These are phyloP conservation scores for Phytopythium delawarense DNA, from an alignment of 352 stramenopile genomes.

Conservation along the genomic window DNA sequence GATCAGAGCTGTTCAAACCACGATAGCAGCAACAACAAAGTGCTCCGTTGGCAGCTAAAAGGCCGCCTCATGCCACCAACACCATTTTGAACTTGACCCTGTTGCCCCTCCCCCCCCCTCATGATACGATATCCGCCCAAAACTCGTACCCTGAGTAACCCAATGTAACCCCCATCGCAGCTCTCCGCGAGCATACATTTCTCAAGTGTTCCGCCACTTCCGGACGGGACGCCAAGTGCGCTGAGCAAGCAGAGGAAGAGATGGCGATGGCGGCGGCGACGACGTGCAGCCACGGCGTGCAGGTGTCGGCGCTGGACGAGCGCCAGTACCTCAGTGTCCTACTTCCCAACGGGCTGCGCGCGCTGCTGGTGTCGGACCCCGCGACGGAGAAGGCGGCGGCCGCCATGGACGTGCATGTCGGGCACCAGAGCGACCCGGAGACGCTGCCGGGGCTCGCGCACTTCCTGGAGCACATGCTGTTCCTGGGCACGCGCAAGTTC, in stretches of 20 bases:
- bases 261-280: slow-evolving; percentile 27
- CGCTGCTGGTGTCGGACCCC: slow-evolving; percentile 90
- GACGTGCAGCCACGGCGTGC: slow-evolving; percentile 35
- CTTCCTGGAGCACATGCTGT: slow-evolving; percentile 97
- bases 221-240: not conserved
- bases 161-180: not conserved
- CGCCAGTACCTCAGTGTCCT: slow-evolving; percentile 50
- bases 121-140: not conserved
- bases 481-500: slow-evolving; percentile 95
- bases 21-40: no score
- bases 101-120: no score
- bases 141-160: no score
- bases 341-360: slow-evolving; percentile 55
- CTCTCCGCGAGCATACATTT: not conserved
- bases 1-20: no score
- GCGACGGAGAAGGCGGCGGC: slow-evolving; percentile 90
- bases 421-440: slow-evolving; percentile 87
- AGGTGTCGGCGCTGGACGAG: slow-evolving; percentile 63
- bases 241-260: no score
- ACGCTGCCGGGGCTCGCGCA: slow-evolving; percentile 87
- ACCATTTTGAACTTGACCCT: no score
- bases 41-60: no score
- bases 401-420: slow-evolving; percentile 95
- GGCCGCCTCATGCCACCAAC: no score
- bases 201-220: not conserved